These are phyloP conservation scores for Starmerella stellata DNA, from an alignment of 805 yeast species.

Conservation along the genomic window DNA sequence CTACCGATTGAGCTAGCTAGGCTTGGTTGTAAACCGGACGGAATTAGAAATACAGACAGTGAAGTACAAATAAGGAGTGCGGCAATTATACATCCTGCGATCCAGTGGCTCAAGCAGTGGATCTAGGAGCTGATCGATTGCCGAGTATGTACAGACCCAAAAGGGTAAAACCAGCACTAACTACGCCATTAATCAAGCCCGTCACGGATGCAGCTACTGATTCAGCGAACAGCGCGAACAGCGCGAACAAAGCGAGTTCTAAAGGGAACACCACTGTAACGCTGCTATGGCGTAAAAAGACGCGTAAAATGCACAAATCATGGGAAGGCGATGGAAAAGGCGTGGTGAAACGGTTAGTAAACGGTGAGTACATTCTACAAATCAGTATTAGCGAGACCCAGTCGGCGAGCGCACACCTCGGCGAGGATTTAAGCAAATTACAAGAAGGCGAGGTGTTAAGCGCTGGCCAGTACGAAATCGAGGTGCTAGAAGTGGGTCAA, in stretches of 20 bases:
- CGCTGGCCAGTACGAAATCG: slow-evolving; percentile 42
- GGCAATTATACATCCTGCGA: neutral
- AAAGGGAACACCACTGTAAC: too few relatives aligned
- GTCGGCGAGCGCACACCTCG: slow-evolving; percentile 19
- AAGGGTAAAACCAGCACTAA: too few relatives aligned
- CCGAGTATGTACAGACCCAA: too few relatives aligned
- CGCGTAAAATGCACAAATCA: slow-evolving; percentile 64
- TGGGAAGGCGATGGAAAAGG: slow-evolving; percentile 84
- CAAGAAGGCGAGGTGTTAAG: slow-evolving; percentile 28
- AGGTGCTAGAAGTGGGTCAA: slow-evolving; percentile 1
- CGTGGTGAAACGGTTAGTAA: neutral
- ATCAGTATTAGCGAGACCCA: slow-evolving; percentile 19
- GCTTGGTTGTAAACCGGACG: neutral
- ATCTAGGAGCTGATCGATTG: too few relatives aligned
- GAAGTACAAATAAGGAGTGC: neutral
- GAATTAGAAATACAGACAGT: neutral
- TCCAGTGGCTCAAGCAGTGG: too few relatives aligned
- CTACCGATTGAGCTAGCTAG: slow-evolving; percentile 17
- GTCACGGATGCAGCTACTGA: too few relatives aligned
- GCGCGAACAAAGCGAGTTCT: too few relatives aligned
- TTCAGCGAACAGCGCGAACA: too few relatives aligned
- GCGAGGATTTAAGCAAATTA: slow-evolving; percentile 1
- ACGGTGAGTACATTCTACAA: neutral
- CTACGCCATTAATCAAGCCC: too few relatives aligned
- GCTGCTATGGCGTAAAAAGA: slow-evolving; percentile 49